Conservation (phyloP, 768 basidiomycete genomes). For the Tephrocybe rancida region DNA sequence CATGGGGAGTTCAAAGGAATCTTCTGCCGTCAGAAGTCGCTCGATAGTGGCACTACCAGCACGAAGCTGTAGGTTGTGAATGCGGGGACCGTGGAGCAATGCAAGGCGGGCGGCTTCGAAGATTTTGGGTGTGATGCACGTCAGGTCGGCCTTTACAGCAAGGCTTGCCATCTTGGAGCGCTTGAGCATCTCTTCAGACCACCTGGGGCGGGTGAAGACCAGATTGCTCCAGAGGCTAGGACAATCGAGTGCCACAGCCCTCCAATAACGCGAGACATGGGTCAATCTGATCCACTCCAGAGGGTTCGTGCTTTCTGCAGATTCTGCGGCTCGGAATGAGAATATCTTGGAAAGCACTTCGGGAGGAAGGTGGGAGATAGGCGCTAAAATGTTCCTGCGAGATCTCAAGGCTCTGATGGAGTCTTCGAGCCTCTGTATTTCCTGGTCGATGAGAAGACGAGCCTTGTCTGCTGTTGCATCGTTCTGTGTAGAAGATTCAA, state of each 20-base stretch:
- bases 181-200: conserved; percentile 44
- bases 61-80: conserved; percentile 32
- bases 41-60: conserved; percentile 23
- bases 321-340: conserved; percentile 22
- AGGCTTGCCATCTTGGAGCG: conserved; percentile 46
- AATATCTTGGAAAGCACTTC: conserved; percentile 45
- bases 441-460: conserved; percentile 37
- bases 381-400: conserved; percentile 37
- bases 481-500: conserved; percentile 15
- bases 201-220: conserved; percentile 31
- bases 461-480: conserved; percentile 19
- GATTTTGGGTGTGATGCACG: conserved; percentile 27
- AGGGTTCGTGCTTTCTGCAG: conserved; percentile 4
- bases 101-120: conserved; percentile 29
- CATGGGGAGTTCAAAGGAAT: conserved; percentile 29
- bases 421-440: conserved; percentile 34
- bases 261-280: conserved; percentile 46
- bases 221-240: conserved; percentile 43
- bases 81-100: conserved; percentile 33
- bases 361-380: conserved; percentile 41
- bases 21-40: conserved; percentile 24
- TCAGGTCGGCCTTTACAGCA: conserved; percentile 26
- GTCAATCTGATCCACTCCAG: conserved; percentile 39
- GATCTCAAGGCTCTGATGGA: conserved; percentile 35
- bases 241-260: conserved; percentile 41